phyloP scores from a whole-genome alignment of 305 asterid species.

The Fraxinus nigra region DNA sequence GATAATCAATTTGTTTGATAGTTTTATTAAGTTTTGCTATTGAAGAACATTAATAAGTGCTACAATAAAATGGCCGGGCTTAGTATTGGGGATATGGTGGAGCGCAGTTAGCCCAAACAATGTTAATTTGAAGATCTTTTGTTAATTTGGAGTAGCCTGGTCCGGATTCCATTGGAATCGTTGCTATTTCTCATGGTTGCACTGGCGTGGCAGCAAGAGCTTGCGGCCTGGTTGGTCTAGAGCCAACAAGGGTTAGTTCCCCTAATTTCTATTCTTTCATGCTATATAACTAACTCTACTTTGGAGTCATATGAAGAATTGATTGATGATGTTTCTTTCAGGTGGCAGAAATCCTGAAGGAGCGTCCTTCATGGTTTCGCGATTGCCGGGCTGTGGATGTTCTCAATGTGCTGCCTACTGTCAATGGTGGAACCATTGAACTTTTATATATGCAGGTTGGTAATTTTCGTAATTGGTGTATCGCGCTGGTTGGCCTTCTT shows the following conservation, averaged over 20 bases:
- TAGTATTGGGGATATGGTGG: neutral
- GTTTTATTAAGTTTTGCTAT: neutral
- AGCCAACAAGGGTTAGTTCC: slow-evolving; percentile 82
- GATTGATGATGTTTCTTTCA: slow-evolving; percentile 28
- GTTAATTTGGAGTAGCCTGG: slow-evolving; percentile 73
- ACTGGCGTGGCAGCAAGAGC: slow-evolving; percentile 99
- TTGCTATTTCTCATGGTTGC: slow-evolving; percentile 99
- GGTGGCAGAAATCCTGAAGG: slow-evolving; percentile 92
- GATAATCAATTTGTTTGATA: neutral
- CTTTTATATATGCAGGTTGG: slow-evolving; percentile 89
- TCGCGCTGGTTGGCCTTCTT: too few species aligned
- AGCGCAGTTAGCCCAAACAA: slow-evolving; percentile 3
- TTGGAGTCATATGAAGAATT: neutral
- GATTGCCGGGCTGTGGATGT: slow-evolving; percentile 53
- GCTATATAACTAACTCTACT: slow-evolving; percentile 1
- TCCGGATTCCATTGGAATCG: slow-evolving; percentile 99
- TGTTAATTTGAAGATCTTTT: neutral
- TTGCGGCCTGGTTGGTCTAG: slow-evolving; percentile 95
- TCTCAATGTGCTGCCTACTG: slow-evolving; percentile 84
- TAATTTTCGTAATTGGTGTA: neutral
- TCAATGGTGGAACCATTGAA: slow-evolving; percentile 95
- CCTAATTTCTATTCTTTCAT: neutral
- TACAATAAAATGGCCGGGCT: neutral
- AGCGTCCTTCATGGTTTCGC: slow-evolving; percentile 2
- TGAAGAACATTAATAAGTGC: slow-evolving; percentile 2